Evolutionary conservation across 1,284 basidiomycete species (phyloP), one percentile per base, ranked within the genome.

Genomic region (Bjerkandera adusta): DNA sequence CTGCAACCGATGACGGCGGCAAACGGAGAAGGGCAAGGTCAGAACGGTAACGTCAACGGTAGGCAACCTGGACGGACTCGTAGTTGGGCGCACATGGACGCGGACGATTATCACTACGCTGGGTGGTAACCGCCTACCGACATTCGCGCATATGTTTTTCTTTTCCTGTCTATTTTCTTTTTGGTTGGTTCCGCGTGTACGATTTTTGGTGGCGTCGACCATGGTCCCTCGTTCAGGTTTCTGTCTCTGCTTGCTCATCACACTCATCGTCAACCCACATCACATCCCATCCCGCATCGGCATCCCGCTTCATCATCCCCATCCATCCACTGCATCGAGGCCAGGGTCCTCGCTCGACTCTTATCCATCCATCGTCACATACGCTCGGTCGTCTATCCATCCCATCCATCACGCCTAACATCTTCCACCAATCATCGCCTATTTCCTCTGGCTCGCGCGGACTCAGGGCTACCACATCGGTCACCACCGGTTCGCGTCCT

Each of bases 31-130:
- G 68, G 65, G 15, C 65, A 64, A 63, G 61, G 32, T 57, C 65
- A 69, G 57, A 43, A 26, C 53, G 49, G 38, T 40, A 42, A 45
- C 44, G 54, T 29, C 35, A 35, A 25, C 49, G 55, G 54, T 47
- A 21, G 62, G 63, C 26, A 68, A 68, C 34, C 63, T 52, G 57
- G 70, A 71, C 69, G 82, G 50, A 85, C 82, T 61, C 73, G 76
- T 47, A 86, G 80, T 58, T 86, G 80, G 81, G 79, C 80, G 18
- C n/a, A n/a, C n/a, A n/a, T n/a, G n/a, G 76, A 83, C 53, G 79
- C 79, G 21, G 76, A 83, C 52, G 80, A 85, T 54, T 86, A 76
- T 62, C 84, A 87, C 62, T 71, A 68, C 50, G 58, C 73, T 16
- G 84, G 85, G 39, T 87, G 84, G 85, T 85, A 39, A 47, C 13